These are phyloP conservation scores for Tuber borchii DNA, from an alignment of 495 filamentous ascomycete species.

Conservation along the genomic window DNA sequence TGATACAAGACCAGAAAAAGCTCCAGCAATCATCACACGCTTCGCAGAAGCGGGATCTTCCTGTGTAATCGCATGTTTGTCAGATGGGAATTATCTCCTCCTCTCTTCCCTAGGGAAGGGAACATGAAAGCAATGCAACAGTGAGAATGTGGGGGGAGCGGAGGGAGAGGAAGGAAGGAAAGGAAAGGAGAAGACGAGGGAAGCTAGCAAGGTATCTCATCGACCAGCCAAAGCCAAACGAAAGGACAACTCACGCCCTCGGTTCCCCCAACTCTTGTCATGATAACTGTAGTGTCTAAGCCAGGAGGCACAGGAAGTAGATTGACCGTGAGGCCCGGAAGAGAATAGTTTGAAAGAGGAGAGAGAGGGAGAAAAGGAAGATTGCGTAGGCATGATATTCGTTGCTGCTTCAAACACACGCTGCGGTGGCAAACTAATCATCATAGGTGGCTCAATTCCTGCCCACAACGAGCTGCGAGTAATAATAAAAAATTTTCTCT, in stretches of 20 bases:
- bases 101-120: background rate
- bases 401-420: background rate
- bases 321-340: background rate
- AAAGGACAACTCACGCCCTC: background rate
- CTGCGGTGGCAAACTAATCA: background rate
- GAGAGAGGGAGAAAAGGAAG: background rate
- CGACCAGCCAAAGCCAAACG: background rate
- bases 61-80: background rate
- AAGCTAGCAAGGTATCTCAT: background rate
- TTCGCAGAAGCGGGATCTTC: background rate
- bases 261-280: background rate
- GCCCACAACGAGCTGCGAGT: background rate
- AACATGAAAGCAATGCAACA: background rate
- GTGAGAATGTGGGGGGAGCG: background rate
- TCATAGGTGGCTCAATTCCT: background rate
- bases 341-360: background rate
- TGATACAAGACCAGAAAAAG: constrained; percentile 80
- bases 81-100: background rate
- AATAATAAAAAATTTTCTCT: too few relatives aligned
- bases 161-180: background rate
- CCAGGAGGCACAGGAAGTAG: background rate
- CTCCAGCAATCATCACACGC: constrained; percentile 74
- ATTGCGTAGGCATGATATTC: background rate
- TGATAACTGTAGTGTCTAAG: background rate
- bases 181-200: background rate